Percentiles rank a stretch among this genome's conserved stretches.
phyloP scores from a whole-genome alignment of 306 rosid species.

The Corylus heterophylla region DNA sequence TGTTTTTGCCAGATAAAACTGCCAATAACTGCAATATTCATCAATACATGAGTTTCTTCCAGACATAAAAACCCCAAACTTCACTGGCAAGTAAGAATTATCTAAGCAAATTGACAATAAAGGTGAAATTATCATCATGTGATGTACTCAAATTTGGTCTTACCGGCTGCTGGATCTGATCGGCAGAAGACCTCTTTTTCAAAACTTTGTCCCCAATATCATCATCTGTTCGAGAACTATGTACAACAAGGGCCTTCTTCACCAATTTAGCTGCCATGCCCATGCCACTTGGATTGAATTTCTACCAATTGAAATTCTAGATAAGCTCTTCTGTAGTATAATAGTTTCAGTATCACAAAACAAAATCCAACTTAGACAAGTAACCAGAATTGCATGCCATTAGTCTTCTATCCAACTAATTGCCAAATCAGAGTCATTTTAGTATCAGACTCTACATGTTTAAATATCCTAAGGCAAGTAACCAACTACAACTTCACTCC shows the following conservation, averaged over 20 bases:
- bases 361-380: neutral
- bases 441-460: neutral
- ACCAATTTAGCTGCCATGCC: conserved; percentile 44
- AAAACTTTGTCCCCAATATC: conserved; percentile 36
- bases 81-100: conserved; percentile 1
- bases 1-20: neutral
- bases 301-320: conserved; percentile 38
- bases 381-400: neutral
- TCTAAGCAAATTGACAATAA: conserved; percentile 2
- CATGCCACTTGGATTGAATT: conserved; percentile 50
- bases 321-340: conserved; percentile 20
- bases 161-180: conserved; percentile 53
- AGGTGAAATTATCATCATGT: neutral
- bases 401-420: neutral
- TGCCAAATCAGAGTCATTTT: neutral
- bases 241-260: conserved; percentile 40
- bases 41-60: conserved; percentile 1
- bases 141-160: conserved; percentile 31
- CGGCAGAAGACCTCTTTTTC: conserved; percentile 43
- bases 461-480: neutral
- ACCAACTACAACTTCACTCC: neutral
- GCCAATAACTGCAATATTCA: neutral
- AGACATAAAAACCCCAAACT: neutral
- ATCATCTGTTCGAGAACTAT: conserved; percentile 39
- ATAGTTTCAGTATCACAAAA: neutral